Evolutionary conservation across 2,329 filamentous ascomycete species (phyloP), one percentile per base, ranked within the genome.

Genomic region (Lecanicillium sp.): DNA sequence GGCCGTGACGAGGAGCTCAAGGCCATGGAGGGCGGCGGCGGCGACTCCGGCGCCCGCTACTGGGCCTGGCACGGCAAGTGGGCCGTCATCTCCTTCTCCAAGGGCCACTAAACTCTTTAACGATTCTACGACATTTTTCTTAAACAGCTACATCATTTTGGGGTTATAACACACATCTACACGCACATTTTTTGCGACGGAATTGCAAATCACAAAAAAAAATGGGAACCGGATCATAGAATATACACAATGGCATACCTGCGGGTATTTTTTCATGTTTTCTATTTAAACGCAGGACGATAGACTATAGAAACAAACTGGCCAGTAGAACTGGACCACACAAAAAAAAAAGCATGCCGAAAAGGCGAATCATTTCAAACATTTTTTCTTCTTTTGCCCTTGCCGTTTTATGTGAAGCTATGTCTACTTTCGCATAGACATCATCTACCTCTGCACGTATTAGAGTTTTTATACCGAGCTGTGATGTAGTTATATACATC

Each of bases 31-130:
- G 81, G 76, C 14, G 87, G 86, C 1, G 87, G 86, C 3, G 86
- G 83, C 14, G 83, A 89, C 52, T 70, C 78, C 55, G 66, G 85
- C 64, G 77, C 81, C 20, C 77, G 93, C 48, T 86, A 87, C 65
- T 97, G 91, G 91, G 90, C 89, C 0, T 97, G 90, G 90, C 86
- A 81, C 60, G 91, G 91, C 35, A 96, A 96, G 67, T 97, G 88
- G 87, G 91, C 91, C 5, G 89, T 97, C n/a, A 83, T 95, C 4
- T 90, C 58, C 42, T 54, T 69, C 8, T 69, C 67, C 5, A 51
- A 65, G 36, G 65, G 62, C 7, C 55, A 58, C 29, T 67, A 55
- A 56, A 53, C 14, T 36, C 14, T 24, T 20, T 19, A 10, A 38
- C 9, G 24, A 44, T 23, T 30, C n/a, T 19, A 12, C n/a, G n/a